Evolutionary conservation across 2,329 filamentous ascomycete genomes (phyloP), one percentile per base, ranked within the genome.

Genomic region (Leptosphaerulina australis): DNA sequence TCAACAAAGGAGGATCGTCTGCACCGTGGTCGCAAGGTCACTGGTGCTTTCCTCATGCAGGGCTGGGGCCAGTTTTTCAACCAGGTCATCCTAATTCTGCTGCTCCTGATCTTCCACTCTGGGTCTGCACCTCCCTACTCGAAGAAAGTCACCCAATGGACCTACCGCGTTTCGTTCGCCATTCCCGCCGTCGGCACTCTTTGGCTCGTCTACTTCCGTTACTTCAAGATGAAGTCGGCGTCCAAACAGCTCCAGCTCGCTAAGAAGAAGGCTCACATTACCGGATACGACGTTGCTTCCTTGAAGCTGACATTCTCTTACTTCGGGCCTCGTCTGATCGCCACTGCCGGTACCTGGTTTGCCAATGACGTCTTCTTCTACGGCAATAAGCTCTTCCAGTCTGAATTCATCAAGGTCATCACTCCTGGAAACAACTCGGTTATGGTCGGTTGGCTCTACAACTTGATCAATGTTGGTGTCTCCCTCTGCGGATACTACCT

Each of bases 291-390:
- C 68, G 79, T 89, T n/a, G 77, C 87, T 63, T 95, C 93, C 21
- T 81, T 97, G 44, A 83, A 83, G 61, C 79, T 90, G 66, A 93
- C 90, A 35, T 84, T 92, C 75, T 83, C 77, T 49, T 85, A 95
- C 78, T 97, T 97, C 62, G 91, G 91, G 37, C 88, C 88, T 43
- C 91, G 93, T 62, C 77, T 97, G 18, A 68, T 96, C 15, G 93
- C 93, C 39, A 97, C 93, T 15, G 86, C 92, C 9, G 89, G 89
- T 48, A 84, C 86, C 26, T 97, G 93, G 93, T 97, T 93, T 76
- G 90, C 87, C 78, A 97, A 97, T 74, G 93, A 97, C 69, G 88
- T 97, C 60, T 97, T 97, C 82, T 97, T 97, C 81, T 97, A 97
- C 79, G 93, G 93, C 64, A 97, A 96, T 87, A 97, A 96, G 82